A percentile compares a stretch with the other conserved stretches of the same genome.
Conservation (phyloP, 768 basidiomycete species). For the Trametes meyenii region DNA sequence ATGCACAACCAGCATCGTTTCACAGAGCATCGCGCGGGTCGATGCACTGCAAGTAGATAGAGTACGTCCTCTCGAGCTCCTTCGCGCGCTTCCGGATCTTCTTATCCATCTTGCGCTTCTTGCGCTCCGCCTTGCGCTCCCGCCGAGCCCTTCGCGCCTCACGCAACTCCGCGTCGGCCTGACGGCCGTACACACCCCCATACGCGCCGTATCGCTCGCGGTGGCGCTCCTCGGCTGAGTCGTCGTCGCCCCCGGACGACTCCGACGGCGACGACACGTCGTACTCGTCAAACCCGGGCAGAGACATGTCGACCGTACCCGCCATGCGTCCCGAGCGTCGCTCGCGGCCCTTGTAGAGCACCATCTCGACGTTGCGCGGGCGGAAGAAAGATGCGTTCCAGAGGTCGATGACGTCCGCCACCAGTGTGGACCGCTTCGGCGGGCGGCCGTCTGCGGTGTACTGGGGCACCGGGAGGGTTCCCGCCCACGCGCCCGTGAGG, state of each 20-base stretch:
- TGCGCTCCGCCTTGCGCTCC: conserved; percentile 60
- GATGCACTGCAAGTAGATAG: conserved; percentile 59
- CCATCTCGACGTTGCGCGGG: conserved; percentile 73
- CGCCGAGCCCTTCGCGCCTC: conserved; percentile 56
- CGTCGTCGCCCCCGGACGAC: conserved; percentile 41
- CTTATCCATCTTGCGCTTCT: conserved; percentile 64
- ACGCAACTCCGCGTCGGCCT: conserved; percentile 43
- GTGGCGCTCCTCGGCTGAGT: conserved; percentile 40
- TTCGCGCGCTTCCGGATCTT: conserved; percentile 60
- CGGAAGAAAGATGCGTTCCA: conserved; percentile 83
- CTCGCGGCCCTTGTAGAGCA: conserved; percentile 80
- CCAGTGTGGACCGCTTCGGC: conserved; percentile 60
- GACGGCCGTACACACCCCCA: conserved; percentile 47
- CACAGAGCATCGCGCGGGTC: conserved; percentile 30
- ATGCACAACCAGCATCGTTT: conserved; percentile 15
- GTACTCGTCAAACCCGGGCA: conserved; percentile 51
- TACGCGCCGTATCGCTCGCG: conserved; percentile 34
- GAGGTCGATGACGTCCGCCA: conserved; percentile 73
- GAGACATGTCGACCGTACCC: conserved; percentile 56
- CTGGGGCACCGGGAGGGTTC: conserved; percentile 68
- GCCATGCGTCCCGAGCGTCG: conserved; percentile 67
- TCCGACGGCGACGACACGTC: conserved; percentile 45
- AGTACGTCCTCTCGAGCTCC: conserved; percentile 63
- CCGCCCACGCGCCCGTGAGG: conserved; percentile 73
- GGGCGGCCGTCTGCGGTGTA: conserved; percentile 48